Evolutionary conservation across 2,329 filamentous ascomycete species (phyloP).

Genomic region (Aureobasidium pullulans): DNA sequence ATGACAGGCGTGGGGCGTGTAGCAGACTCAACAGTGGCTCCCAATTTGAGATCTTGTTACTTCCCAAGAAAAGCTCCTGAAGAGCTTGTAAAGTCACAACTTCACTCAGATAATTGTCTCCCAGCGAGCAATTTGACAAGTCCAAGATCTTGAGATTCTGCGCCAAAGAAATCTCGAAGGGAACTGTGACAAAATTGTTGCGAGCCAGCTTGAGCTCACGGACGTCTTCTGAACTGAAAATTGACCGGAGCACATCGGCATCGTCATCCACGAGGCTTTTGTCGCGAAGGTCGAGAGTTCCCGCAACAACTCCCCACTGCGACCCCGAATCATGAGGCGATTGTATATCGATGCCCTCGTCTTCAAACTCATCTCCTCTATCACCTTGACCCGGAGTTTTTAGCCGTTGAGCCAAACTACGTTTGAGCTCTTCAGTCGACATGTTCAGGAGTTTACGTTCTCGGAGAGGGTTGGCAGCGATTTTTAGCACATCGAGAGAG

Average conservation of each 20-base stretch:
- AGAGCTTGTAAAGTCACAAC: conserved; percentile 56
- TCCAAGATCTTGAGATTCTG: conserved; percentile 52
- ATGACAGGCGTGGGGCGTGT: conserved; percentile 65
- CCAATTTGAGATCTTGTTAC: conserved; percentile 66
- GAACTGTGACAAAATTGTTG: conserved; percentile 66
- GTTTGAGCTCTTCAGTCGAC: conserved; percentile 73
- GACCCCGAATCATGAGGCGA: conserved; percentile 13
- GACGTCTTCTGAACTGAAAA: conserved; percentile 41
- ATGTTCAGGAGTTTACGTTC: conserved; percentile 82
- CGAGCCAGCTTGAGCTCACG: conserved; percentile 62
- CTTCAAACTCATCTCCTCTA: conserved; percentile 17
- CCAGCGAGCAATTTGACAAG: conserved; percentile 33
- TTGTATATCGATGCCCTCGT: conserved; percentile 17
- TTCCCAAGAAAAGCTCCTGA: conserved; percentile 66
- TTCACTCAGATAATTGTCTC: conserved; percentile 60
- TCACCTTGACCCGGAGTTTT: conserved; percentile 42
- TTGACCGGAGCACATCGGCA: conserved; percentile 33
- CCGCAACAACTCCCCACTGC: conserved; percentile 26
- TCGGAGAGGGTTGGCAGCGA: conserved; percentile 83
- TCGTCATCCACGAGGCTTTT: conserved; percentile 33
- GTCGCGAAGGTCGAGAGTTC: conserved; percentile 35
- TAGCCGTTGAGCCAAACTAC: conserved; percentile 59
- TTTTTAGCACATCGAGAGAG: conserved; percentile 61
- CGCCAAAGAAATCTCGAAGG: conserved; percentile 61
- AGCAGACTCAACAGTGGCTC: conserved; percentile 59